Base-by-base conservation (phyloP, 2,329 filamentous ascomycete genomes). In the Hypocrella siamensis region DNA sequence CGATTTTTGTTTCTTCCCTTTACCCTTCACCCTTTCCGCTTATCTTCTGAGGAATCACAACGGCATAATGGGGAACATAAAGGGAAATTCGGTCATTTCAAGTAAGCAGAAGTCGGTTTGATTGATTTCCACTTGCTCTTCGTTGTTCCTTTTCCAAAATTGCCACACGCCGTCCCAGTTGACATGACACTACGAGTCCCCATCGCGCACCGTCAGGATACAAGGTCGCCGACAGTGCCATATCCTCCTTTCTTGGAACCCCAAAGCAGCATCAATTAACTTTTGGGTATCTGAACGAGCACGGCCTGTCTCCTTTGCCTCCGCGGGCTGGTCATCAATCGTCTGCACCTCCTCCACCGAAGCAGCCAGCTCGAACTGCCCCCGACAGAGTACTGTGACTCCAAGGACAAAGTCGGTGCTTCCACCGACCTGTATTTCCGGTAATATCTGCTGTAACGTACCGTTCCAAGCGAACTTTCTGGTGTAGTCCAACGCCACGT, bases 381-480 rank as follows among this genome's bases (percentile, higher is more conserved):
- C 86, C 28, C 75, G 67, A 41, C 79, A 85, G 21, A 93, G 67
- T 19, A 78, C 69, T 26, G 81, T 81, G 27, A 86, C 65, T 4
- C 80, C 80, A 4, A 92, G 54, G 2, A 65, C 62, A 16, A 81
- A 61, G 37, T 76, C 67, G 0, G 65, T 61, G n/a, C 56, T 68
- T 28, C 67, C 60, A 4, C 71, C 67, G 0, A 74, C 70, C 5
- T 56, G 53, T 2, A 93, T 49, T 6, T 70, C 47, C 1, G 79
- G 74, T 0, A 93, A 57, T 2, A 70, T 64, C 46, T 77, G 76
- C 55, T 94, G 86, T 35, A 93, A 55, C 19, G 80, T 75, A 2
- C 86, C 86, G 40, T 84, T 88, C 77, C 83, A 90, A 2, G 77
- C 76, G 33, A 93, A 67, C 40, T 84, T 82, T 46, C 82, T 76